Evolutionary conservation across 1,139 yeast species (phyloP).

Genomic region (Blastobotrys indianensis): DNA sequence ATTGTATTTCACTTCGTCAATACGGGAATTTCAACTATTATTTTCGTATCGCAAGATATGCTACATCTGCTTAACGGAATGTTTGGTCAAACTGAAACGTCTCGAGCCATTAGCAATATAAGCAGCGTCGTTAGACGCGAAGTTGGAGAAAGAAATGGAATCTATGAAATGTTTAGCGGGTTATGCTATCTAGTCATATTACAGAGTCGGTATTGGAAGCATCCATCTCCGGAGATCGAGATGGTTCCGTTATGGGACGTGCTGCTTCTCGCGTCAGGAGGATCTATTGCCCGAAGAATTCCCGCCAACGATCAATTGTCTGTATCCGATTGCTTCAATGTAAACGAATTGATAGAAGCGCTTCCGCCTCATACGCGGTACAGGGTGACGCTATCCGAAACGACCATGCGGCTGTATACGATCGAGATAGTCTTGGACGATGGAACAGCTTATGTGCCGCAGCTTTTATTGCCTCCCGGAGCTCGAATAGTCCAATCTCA

Average conservation of each 20-base stretch:
- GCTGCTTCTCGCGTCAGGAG: conserved; percentile 32
- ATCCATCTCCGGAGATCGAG: not conserved
- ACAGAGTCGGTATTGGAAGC: conserved; percentile 28
- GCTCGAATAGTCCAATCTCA: conserved; percentile 17
- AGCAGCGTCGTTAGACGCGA: conserved; percentile 28
- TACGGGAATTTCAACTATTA: conserved; percentile 24
- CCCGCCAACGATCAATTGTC: conserved; percentile 12
- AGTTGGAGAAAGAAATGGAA: conserved; percentile 28
- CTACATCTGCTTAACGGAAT: conserved; percentile 31
- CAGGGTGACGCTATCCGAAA: conserved; percentile 23
- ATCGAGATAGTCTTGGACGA: conserved; percentile 16
- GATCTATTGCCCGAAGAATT: conserved; percentile 28
- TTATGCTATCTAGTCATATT: conserved; percentile 29
- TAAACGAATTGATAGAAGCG: conserved; percentile 24
- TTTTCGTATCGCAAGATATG: conserved; percentile 30
- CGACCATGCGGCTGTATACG: conserved; percentile 20
- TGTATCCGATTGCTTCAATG: conserved; percentile 16
- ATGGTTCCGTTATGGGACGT: conserved; percentile 29
- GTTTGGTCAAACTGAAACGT: conserved; percentile 34
- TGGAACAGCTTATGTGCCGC: not conserved
- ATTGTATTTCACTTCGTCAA: conserved; percentile 29
- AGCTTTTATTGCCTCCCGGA: conserved; percentile 21
- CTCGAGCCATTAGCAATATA: conserved; percentile 31
- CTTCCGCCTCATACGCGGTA: conserved; percentile 27
- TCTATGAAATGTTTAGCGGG: conserved; percentile 29